Evolutionary conservation across 2,329 filamentous ascomycete species (phyloP).

Genomic region (Penicillium rolfsii): DNA sequence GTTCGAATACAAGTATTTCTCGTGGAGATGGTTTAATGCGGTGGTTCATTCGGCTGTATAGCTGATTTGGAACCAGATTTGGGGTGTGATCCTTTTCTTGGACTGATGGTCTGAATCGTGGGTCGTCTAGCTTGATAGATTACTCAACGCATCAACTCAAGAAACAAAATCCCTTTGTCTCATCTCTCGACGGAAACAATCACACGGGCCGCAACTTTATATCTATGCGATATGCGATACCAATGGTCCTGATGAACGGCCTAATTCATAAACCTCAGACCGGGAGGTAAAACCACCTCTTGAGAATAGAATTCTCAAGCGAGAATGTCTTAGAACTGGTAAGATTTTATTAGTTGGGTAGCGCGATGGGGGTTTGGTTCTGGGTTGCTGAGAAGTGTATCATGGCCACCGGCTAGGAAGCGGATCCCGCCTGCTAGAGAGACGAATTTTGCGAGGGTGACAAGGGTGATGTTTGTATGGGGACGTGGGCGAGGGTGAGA

Average conservation of each 20-base stretch:
- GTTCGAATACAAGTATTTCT: neutral
- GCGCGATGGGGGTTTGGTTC: neutral
- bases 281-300: neutral
- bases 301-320: neutral
- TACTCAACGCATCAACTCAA: neutral
- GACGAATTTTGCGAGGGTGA: neutral
- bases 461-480: neutral
- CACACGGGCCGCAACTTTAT: neutral
- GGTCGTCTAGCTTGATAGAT: neutral
- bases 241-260: neutral
- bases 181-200: neutral
- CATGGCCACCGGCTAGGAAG: neutral
- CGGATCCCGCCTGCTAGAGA: neutral
- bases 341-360: neutral
- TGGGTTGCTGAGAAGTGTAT: neutral
- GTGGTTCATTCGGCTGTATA: neutral
- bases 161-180: neutral
- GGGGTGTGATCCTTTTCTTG: neutral
- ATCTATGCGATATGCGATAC: neutral
- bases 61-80: neutral
- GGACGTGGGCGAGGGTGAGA: neutral
- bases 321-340: neutral
- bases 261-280: neutral
- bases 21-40: neutral
- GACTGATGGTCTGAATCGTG: too few relatives aligned